phyloP scores from a whole-genome alignment of 2,329 filamentous ascomycete species.

The Raffaelea ambrosiae region DNA sequence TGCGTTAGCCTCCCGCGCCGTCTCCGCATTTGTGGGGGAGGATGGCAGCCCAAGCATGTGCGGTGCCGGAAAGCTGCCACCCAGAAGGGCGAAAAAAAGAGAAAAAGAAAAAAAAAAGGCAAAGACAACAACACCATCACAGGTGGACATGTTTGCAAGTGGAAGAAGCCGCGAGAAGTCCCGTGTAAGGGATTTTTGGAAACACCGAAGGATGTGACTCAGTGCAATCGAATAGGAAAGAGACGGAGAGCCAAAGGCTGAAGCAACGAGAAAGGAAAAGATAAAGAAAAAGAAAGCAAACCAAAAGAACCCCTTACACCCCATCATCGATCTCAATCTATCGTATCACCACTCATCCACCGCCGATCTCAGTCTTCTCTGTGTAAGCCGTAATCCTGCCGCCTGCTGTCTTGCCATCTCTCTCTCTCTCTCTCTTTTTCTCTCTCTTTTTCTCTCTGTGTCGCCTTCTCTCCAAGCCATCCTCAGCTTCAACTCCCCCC shows the following conservation, averaged over 20 bases:
- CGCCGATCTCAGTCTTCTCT: neutral
- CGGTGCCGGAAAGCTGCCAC: neutral
- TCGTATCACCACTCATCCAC: neutral
- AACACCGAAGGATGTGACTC: neutral
- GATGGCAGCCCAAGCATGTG: neutral
- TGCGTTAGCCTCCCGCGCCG: neutral
- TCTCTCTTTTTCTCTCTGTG: neutral
- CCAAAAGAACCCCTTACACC: too few species aligned
- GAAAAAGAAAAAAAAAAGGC: neutral
- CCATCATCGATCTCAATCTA: too few species aligned
- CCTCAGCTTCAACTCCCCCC: neutral
- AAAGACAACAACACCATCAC: neutral
- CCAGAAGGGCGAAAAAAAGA: neutral
- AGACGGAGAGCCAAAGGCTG: neutral
- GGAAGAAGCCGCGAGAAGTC: neutral
- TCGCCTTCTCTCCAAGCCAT: neutral
- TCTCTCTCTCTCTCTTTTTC: neutral
- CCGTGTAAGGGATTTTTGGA: neutral
- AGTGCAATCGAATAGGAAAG: neutral
- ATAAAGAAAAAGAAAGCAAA: neutral
- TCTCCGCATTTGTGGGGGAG: conserved; percentile 6
- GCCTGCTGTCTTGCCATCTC: neutral
- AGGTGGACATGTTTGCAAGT: neutral
- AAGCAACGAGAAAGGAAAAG: neutral
- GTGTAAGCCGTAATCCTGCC: neutral